Evolutionary conservation across 352 stramenopile species (phyloP), one percentile per base, ranked within the genome.

Genomic region (Phytopythium boreale): DNA sequence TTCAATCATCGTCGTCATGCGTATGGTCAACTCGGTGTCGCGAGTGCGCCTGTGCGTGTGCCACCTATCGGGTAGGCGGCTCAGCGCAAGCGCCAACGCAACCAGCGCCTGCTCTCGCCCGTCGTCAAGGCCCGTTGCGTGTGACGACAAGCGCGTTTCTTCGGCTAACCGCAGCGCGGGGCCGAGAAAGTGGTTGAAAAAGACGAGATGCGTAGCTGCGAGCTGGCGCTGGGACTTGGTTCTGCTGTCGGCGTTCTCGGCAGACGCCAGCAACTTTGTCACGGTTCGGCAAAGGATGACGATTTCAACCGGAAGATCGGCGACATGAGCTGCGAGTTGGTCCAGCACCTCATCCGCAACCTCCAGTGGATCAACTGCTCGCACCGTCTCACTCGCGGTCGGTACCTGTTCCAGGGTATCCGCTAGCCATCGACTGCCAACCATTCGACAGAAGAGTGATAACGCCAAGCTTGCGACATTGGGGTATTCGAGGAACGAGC

Each of bases 151-250:
- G 20, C 41, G 9, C 27, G 43, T n/a, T 36, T 27, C 56, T 43
- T 43, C 37, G 44, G 68, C 55, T 43, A 80, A 82, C 20, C 73
- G 44, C 36, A 93, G 31, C 14, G 68, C 71, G 36, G 80, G 79
- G 8, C 69, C 79, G 15, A 93, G 51, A 60, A 89, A 89, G 52
- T 93, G 81, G 46, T 86, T 82, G 64, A 90, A 92, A 24, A 93
- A 88, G n/a, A 92, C 71, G 3, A 90, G 60, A 64, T 92, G 85
- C n/a, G 85, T 62, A 0, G 67, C 74, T 41, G 64, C 37, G 14
- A 74, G 37, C 29, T 74, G 62, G 52, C 51, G 31, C 58, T 41
- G 27, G 2, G 56, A 22, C 12, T 67, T 58, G 14, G 6, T 27
- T 41, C 43, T 41, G 5, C 27, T 12, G 53, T 24, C 34, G n/a